Conservation (phyloP, 1,139 yeast genomes). For the Taiozyma sp. region DNA sequence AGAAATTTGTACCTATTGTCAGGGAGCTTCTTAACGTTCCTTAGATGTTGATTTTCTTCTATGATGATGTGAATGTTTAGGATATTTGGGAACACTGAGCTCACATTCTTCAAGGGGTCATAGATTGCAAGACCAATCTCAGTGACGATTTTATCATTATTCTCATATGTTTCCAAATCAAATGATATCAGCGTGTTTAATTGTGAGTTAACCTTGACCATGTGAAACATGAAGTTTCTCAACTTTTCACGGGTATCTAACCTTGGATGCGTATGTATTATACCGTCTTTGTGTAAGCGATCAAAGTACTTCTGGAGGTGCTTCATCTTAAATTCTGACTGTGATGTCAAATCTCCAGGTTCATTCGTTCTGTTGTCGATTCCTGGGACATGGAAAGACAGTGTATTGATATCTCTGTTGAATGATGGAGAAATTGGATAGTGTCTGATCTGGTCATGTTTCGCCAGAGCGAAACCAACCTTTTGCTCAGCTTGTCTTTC, state of each 20-base stretch:
- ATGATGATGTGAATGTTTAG: conserved; percentile 51
- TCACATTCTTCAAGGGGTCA: conserved; percentile 39
- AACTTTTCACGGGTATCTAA: not conserved
- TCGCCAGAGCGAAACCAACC: not conserved
- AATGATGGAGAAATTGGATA: not conserved
- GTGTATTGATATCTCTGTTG: not conserved
- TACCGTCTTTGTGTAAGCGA: not conserved
- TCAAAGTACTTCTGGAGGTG: not conserved
- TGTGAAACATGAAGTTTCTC: not conserved
- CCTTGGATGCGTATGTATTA: not conserved
- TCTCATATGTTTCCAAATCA: conserved; percentile 66
- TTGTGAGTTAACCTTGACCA: not conserved
- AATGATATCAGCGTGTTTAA: conserved; percentile 3
- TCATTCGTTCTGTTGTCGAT: not conserved
- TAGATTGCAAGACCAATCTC: conserved; percentile 65
- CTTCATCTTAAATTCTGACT: not conserved
- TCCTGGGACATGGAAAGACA: not conserved
- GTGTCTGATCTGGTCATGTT: not conserved
- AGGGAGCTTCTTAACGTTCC: conserved; percentile 56
- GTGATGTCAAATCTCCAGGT: not conserved
- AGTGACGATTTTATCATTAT: conserved; percentile 39
- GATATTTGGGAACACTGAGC: conserved; percentile 37
- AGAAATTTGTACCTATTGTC: conserved; percentile 50
- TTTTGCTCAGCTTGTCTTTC: not conserved
- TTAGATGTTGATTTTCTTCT: conserved; percentile 37